A percentile compares a stretch with the other conserved stretches of the same genome.
These are phyloP conservation scores for Rhizopus sp. DNA, from an alignment of 371 early-diverging fungal genomes.

Conservation along the genomic window DNA sequence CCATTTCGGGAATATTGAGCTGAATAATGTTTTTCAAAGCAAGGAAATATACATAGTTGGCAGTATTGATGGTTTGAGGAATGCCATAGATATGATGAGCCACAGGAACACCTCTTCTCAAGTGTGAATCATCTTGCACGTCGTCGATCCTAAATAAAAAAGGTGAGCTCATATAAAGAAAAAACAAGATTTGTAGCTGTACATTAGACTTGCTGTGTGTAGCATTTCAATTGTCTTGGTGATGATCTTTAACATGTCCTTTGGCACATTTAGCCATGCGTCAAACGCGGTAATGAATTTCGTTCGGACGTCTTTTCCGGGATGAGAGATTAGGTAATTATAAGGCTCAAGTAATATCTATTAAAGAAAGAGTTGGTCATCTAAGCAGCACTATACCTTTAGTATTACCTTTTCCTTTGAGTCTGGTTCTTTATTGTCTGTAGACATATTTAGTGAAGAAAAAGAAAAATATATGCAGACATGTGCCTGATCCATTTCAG, in stretches of 20 bases:
- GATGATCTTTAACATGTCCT: constrained; percentile 66
- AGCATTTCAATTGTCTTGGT: constrained; percentile 89
- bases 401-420: background rate
- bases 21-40: constrained; percentile 79
- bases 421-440: too few species aligned
- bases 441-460: too few species aligned
- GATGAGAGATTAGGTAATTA: constrained; percentile 75
- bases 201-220: constrained; percentile 92
- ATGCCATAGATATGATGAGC: constrained; percentile 96
- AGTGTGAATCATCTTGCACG: constrained; percentile 89
- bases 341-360: constrained; percentile 80
- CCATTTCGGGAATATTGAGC: constrained; percentile 68
- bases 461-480: too few species aligned
- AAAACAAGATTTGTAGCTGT: constrained; percentile 19
- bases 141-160: constrained; percentile 50
- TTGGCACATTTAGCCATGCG: constrained; percentile 81
- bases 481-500: too few species aligned
- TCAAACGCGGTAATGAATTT: constrained; percentile 90
- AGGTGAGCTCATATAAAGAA: background rate
- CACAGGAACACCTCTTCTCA: constrained; percentile 91
- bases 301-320: constrained; percentile 91
- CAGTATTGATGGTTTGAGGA: constrained; percentile 90
- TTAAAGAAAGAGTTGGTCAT: background rate
- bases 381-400: background rate
- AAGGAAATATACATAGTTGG: constrained; percentile 94